Percentiles rank a stretch among this genome's conserved stretches.
These are phyloP conservation scores for Ramularia endophylla DNA, from an alignment of 2,329 filamentous ascomycete genomes.

Conservation along the genomic window DNA sequence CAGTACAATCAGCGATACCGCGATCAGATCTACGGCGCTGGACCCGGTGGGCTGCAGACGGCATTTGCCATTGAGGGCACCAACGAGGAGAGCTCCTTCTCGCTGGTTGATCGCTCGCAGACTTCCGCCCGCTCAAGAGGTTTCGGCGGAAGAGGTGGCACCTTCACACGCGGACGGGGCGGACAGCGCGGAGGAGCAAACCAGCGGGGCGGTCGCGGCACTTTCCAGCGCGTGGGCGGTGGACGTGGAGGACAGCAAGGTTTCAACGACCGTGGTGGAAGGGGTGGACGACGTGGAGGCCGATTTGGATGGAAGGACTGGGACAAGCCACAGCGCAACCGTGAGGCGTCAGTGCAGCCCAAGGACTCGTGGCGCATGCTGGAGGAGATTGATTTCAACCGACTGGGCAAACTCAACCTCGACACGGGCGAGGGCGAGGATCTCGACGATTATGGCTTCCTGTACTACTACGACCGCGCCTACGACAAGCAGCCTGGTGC, in stretches of 20 bases:
- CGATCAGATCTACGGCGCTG: slow-evolving; percentile 94
- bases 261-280: slow-evolving; percentile 65
- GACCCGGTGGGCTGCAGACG: slow-evolving; percentile 61
- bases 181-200: slow-evolving; percentile 64
- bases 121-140: slow-evolving; percentile 75
- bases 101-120: slow-evolving; percentile 91
- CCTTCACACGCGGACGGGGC: slow-evolving; percentile 66
- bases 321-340: slow-evolving; percentile 94
- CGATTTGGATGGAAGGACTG: slow-evolving; percentile 98
- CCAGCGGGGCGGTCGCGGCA: slow-evolving; percentile 65
- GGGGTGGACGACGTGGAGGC: slow-evolving; percentile 64
- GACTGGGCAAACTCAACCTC: slow-evolving; percentile 89
- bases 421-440: slow-evolving; percentile 95
- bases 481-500: slow-evolving; percentile 87
- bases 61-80: slow-evolving; percentile 85
- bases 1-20: slow-evolving; percentile 92
- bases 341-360: slow-evolving; percentile 93
- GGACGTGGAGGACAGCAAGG: slow-evolving; percentile 61
- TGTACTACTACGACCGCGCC: slow-evolving; percentile 95
- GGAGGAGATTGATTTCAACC: slow-evolving; percentile 98
- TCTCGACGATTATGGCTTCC: slow-evolving; percentile 89
- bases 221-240: slow-evolving; percentile 66
- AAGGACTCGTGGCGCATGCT: slow-evolving; percentile 92
- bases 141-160: slow-evolving; percentile 80
- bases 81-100: slow-evolving; percentile 97